Base-by-base conservation (phyloP, 768 basidiomycete species). In the Lentinula lateritia region DNA sequence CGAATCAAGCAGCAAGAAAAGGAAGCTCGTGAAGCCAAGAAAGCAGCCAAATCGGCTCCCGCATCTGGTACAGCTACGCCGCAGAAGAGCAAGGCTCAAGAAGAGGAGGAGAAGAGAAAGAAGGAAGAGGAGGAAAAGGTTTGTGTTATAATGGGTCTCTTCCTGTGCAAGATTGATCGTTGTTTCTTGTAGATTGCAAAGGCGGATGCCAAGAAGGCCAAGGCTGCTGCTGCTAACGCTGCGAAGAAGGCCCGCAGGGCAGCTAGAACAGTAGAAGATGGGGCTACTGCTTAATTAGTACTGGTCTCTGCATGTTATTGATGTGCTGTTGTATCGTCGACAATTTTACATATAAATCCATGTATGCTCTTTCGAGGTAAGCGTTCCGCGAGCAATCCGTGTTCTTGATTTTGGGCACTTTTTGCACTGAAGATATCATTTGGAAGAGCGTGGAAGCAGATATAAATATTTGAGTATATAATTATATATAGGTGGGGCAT, bases 1-100 rank as follows among this genome's bases (percentile, higher is more conserved):
- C 83, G 93, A 60, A 95, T 97, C 82, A 96, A 95, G 74, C 90
- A 92, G 67, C 86, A 96, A 71, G 96, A 98, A 76, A 98, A 98
- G 74, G 93, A 90, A 64, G 92, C 92, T 0, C 82, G 94, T 10
- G 94, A 95, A 68, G 90, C 92, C 41, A 98, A 97, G 81, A 95
- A 93, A 79, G 84, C 83, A 1, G 72, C 68, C 70, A 77, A 80
- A 73, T 72, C 73, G 65, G 75, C 72, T 60, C 70, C 75, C 62
- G 59, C 63, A 42, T 58, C 65, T 12, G 75, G 79, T 35, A 75
- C 79, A 9, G 81, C 80, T 59, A 80, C 74, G 8, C 80, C 85
- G 43, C 78, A 80, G 46, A 88, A 88, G 72, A 77, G 75, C 38
- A 87, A 87, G 63, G 86, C 82, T 52, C 88, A 87, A 65, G 87